Evolutionary conservation across 345 rosid species (phyloP).

Genomic region (Schrenkiella parvula): DNA sequence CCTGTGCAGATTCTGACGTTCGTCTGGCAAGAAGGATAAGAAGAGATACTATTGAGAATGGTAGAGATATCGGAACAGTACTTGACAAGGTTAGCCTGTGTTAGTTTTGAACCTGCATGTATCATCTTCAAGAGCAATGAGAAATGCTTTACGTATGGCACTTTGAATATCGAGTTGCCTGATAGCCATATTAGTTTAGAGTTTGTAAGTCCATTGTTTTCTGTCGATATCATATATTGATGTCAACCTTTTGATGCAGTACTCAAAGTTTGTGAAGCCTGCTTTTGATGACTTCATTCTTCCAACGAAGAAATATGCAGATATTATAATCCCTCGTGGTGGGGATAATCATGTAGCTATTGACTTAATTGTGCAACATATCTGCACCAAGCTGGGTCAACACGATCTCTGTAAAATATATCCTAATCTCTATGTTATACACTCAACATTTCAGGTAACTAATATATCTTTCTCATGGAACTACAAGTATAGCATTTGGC

Average conservation of each 20-base stretch:
- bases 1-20: conserved; percentile 97
- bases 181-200: not conserved
- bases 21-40: conserved; percentile 96
- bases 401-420: conserved; percentile 98
- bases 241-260: conserved; percentile 54
- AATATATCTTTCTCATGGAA: conserved; percentile 1
- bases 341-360: conserved; percentile 98
- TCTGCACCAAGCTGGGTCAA: conserved; percentile 94
- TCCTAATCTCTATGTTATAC: conserved; percentile 87
- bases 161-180: not conserved
- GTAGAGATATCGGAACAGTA: conserved; percentile 80
- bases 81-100: conserved; percentile 81
- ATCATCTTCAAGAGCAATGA: not conserved
- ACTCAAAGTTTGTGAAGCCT: conserved; percentile 97
- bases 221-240: not conserved
- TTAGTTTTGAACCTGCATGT: conserved; percentile 2
- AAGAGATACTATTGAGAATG: conserved; percentile 85
- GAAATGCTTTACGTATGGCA: not conserved
- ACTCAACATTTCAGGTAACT: conserved; percentile 94
- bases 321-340: conserved; percentile 98
- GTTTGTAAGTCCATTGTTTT: not conserved
- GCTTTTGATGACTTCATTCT: conserved; percentile 99
- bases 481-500: not conserved
- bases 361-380: conserved; percentile 98
- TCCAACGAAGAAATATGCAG: conserved; percentile 98